Evolutionary conservation across 2,329 filamentous ascomycete genomes (phyloP), one percentile per base, ranked within the genome.

Genomic region (Cladosporium sp.): DNA sequence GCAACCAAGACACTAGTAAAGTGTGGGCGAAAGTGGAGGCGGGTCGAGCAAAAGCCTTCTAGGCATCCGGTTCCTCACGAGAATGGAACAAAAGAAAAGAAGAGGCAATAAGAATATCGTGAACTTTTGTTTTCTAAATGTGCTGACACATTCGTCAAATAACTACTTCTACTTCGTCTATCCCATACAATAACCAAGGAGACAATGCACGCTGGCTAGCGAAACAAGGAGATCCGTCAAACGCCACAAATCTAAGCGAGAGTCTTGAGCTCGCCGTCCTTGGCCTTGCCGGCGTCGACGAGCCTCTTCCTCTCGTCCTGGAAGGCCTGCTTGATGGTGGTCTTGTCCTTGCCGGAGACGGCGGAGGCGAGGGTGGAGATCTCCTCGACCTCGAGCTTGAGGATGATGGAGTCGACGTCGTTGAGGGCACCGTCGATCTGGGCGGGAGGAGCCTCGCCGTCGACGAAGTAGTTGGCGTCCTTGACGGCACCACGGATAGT

Each of bases 401-500:
- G 78, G 74, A 96, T 89, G 54, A 99, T 73, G 18, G 86, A 75
- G 66, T 99, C 95, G 43, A 95, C 88, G 59, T 96, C 92, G 62
- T 80, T 80, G 32, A 97, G 79, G 1, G 93, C 89, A 27, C 78
- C 75, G 65, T 97, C 91, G 60, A 99, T 89, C 67, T 89, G 82
- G 12, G 88, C 78, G n/a, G 86, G 80, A 20, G 85, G 75, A 54
- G 91, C 86, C 49, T 84, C 86, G 39, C 80, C 74, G 30, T 68
- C 75, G 17, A 76, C 76, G 70, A 99, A 96, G 83, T 99, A 99
- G 80, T 96, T 96, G 64, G 88, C 91, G 61, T 99, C 93, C 80
- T 99, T 99, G 73, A 92, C 88, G 58, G 88, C 90, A 56, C 83
- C 85, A 72, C 95, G 90, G 63, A 99, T 84, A 42, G 97, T 87